Base-by-base conservation (phyloP, 768 basidiomycete species). In the Collybiopsis luxurians region DNA sequence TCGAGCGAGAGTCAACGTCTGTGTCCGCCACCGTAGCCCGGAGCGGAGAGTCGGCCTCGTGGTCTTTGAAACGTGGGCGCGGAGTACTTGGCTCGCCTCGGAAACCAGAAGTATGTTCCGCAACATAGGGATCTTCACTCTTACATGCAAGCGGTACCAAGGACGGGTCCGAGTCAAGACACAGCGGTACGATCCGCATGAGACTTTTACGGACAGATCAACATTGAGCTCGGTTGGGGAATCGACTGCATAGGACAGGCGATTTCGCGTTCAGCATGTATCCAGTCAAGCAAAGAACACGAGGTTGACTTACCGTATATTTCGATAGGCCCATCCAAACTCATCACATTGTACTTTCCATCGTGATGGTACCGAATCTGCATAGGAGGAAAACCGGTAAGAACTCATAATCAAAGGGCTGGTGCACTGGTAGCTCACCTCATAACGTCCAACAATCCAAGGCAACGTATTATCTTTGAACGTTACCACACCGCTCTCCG, bases 261-360 rank as follows among this genome's bases (percentile, higher is more conserved):
- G 62, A 56, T 52, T 39, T 61, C 56, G 56, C 59, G 51, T 24
- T 62, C 30, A 27, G 12, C 12, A 24, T 43, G 10, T 13, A 54
- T 11, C 38, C 34, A 23, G 40, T 31, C 26, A 51, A 27, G 17
- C 58, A 0, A 19, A n/a, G 3, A 36, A 26, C 55, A 45, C 36
- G 49, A 47, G 27, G 31, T 12, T 26, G 9, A 74, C 89, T 56
- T 60, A 94, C 96, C 90, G 59, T 85, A 92, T 30, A 99, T 86
- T 67, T 97, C 93, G 57, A 98, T 75, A 7, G 94, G 92, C 1
- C 87, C 90, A 47, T 90, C 86, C 52, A 89, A 66, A 53, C 85
- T 83, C 83, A 98, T 89, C 55, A 98, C 97, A 70, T 95, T 97
- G 72, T 99, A 91, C 70, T 95, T 98, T 47, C 94, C 95, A 69